phyloP scores from a whole-genome alignment of 768 basidiomycete genomes.

The Suillus paluster region DNA sequence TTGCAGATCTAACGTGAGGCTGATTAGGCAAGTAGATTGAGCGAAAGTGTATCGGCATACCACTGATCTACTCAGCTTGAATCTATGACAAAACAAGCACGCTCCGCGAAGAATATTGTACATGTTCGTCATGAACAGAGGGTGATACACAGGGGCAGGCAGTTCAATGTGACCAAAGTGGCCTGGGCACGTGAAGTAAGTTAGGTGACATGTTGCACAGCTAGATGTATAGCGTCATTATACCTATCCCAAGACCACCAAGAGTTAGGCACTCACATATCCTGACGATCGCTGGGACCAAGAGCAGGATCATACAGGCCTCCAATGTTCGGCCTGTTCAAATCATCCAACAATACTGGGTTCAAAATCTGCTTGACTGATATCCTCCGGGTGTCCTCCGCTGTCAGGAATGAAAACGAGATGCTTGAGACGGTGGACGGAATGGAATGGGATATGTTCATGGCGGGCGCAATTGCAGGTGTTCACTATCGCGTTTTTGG shows the following conservation, averaged over 20 bases:
- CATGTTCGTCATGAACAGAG: conserved; percentile 91
- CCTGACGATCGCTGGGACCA: conserved; percentile 86
- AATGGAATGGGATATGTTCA: conserved; percentile 92
- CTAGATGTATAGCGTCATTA: conserved; percentile 45
- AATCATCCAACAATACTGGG: conserved; percentile 88
- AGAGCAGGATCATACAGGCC: conserved; percentile 96
- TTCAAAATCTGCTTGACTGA: conserved; percentile 99
- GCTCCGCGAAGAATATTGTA: conserved; percentile 85
- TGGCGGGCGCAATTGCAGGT: conserved; percentile 29
- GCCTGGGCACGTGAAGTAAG: conserved; percentile 94
- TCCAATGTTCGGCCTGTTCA: conserved; percentile 89
- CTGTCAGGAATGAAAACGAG: conserved; percentile 91
- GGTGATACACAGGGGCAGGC: conserved; percentile 94
- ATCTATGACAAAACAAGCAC: conserved; percentile 94
- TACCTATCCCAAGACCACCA: conserved; percentile 4
- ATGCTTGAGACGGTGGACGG: conserved; percentile 84
- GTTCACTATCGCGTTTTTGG: conserved; percentile 2
- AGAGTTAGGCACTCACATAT: conserved; percentile 69
- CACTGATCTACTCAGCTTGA: conserved; percentile 77
- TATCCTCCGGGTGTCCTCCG: conserved; percentile 87
- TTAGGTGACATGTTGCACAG: conserved; percentile 91
- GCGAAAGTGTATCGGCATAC: conserved; percentile 46
- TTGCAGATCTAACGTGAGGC: conserved; percentile 63
- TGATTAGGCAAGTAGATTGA: conserved; percentile 1
- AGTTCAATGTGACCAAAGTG: conserved; percentile 99